Conservation (phyloP, 1,284 basidiomycete genomes). For the Cryptococcus jaspeensis region DNA sequence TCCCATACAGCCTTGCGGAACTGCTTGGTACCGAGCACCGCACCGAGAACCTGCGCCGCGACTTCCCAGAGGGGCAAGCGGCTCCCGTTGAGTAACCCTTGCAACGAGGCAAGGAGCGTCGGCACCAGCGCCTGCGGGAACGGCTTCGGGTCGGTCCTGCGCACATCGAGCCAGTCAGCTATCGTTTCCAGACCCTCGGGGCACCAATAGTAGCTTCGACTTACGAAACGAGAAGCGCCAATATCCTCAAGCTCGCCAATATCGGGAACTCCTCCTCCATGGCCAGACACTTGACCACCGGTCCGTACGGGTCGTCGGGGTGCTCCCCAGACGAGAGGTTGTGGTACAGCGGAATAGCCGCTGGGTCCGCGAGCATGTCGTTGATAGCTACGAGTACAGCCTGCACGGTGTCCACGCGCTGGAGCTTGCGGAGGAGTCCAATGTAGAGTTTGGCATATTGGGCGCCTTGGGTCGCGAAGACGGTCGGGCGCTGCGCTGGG, state of each 20-base stretch:
- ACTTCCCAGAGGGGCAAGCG: slow-evolving; percentile 70
- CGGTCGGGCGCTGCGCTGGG: slow-evolving; percentile 66
- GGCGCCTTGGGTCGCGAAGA: slow-evolving; percentile 73
- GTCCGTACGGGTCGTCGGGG: slow-evolving; percentile 77
- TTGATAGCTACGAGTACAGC: slow-evolving; percentile 86
- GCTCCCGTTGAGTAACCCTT: slow-evolving; percentile 62
- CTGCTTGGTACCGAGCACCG: slow-evolving; percentile 75
- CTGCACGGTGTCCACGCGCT: slow-evolving; percentile 90
- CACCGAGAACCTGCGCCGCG: slow-evolving; percentile 84
- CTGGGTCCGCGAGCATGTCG: slow-evolving; percentile 65
- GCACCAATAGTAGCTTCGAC: slow-evolving; percentile 15
- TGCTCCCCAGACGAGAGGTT: slow-evolving; percentile 51
- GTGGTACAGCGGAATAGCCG: slow-evolving; percentile 63
- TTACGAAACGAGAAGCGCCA: slow-evolving; percentile 78
- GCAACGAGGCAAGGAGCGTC: slow-evolving; percentile 66
- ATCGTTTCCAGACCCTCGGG: neutral
- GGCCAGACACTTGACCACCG: slow-evolving; percentile 79
- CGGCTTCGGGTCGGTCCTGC: slow-evolving; percentile 51
- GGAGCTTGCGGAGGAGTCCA: slow-evolving; percentile 85
- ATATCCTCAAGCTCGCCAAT: slow-evolving; percentile 81
- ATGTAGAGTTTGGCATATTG: slow-evolving; percentile 88
- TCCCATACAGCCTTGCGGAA: slow-evolving; percentile 61
- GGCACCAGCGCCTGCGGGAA: slow-evolving; percentile 60
- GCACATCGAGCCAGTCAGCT: neutral
- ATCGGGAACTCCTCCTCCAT: slow-evolving; percentile 91